phyloP scores from a whole-genome alignment of 306 rosid genomes.

The Sicyos baderoa region DNA sequence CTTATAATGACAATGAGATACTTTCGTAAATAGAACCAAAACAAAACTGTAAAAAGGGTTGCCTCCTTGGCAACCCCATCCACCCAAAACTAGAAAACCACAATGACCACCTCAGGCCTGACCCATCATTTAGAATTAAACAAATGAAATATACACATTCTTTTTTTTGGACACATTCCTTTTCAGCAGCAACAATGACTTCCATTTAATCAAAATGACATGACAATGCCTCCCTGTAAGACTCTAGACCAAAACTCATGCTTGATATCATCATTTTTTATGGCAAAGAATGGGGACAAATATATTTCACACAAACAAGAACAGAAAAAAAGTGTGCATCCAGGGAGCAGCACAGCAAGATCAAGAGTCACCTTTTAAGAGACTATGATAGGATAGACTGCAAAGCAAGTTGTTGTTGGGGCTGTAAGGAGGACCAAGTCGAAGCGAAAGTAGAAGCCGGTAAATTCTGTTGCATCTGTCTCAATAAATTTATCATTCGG shows the following conservation, averaged over 20 bases:
- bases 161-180: slow-evolving; percentile 26
- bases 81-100: slow-evolving; percentile 29
- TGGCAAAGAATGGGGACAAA: slow-evolving; percentile 62
- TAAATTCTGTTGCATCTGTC: slow-evolving; percentile 88
- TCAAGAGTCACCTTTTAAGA: slow-evolving; percentile 27
- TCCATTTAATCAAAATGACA: slow-evolving; percentile 23
- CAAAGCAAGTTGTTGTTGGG: slow-evolving; percentile 89
- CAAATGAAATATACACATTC: slow-evolving; percentile 53
- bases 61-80: slow-evolving; percentile 48
- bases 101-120: slow-evolving; percentile 24
- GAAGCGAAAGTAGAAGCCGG: slow-evolving; percentile 85
- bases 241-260: slow-evolving; percentile 52
- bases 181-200: slow-evolving; percentile 17
- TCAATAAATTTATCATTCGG: slow-evolving; percentile 70
- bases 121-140: slow-evolving; percentile 35
- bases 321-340: slow-evolving; percentile 16
- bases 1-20: too few relatives aligned
- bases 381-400: slow-evolving; percentile 76
- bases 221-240: slow-evolving; percentile 39
- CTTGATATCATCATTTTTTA: slow-evolving; percentile 52
- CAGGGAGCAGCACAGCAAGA: slow-evolving; percentile 22
- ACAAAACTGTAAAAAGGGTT: slow-evolving; percentile 25
- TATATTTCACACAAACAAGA: slow-evolving; percentile 33
- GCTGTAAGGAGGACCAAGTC: slow-evolving; percentile 97
- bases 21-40: not conserved